Conservation (phyloP, 139 green algal genomes). For the Tetratostichococcus sp. region DNA sequence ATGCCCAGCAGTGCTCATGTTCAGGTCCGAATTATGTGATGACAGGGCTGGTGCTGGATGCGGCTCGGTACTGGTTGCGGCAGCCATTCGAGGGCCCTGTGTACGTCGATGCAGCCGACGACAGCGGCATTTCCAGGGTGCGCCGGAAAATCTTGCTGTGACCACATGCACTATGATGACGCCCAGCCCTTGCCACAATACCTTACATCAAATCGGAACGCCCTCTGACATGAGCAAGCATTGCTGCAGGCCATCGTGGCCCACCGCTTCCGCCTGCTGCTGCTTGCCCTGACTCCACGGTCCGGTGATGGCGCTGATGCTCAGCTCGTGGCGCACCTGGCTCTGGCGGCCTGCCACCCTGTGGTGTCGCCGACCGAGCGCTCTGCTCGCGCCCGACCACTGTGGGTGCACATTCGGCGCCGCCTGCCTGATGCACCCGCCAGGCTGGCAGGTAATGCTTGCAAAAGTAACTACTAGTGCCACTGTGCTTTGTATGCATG, state of each 20-base stretch:
- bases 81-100: not conserved
- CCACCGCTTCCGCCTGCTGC: constrained; percentile 12
- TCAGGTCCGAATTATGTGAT: too few relatives aligned
- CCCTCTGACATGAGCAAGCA: too few relatives aligned
- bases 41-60: not conserved
- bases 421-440: not conserved
- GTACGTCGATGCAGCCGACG: not conserved
- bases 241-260: constrained; percentile 2
- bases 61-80: not conserved
- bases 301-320: not conserved
- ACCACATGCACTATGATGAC: too few relatives aligned
- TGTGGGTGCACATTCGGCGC: not conserved
- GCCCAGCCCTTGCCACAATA: too few relatives aligned
- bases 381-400: not conserved
- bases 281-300: constrained; percentile 2
- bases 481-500: too few relatives aligned
- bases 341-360: constrained; percentile 69
- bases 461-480: too few relatives aligned
- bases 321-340: constrained; percentile 18
- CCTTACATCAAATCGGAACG: too few relatives aligned
- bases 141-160: not conserved
- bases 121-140: not conserved
- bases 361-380: constrained; percentile 16
- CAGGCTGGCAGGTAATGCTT: not conserved
- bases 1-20: too few relatives aligned